Base-by-base conservation (phyloP, 2,329 filamentous ascomycete genomes). In the Hypoxylon sp. region DNA sequence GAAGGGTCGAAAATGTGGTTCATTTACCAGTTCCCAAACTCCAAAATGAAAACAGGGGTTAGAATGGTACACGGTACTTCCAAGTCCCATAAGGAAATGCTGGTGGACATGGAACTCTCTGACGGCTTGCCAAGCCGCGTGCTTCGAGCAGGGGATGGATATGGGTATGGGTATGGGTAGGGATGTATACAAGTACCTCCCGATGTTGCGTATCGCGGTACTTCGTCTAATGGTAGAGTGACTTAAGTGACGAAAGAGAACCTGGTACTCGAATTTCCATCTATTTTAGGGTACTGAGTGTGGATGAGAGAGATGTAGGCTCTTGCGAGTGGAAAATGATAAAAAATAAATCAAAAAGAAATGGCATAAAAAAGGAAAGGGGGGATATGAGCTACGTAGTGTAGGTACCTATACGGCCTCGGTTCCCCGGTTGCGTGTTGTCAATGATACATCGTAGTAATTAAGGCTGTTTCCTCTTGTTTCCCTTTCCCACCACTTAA, bases 1-100 rank as follows among this genome's bases (percentile, higher is more conserved):
- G 60, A 68, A 60, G 68, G 68, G 53, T 60, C 50, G 53, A 69
- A 71, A 70, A 69, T 68, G 70, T 72, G 70, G 72, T 67, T 75
- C 72, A 75, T 75, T 74, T 75, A 75, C 71, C 60, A 70, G 67
- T 56, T 64, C 68, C 57, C 65, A 67, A 67, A 70, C 68, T 68
- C 57, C 60, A 64, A 63, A 60, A 67, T 63, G 60, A 65, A 17
- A 45, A 64, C 68, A 70, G 68, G 68, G 68, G 60, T 64, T 48
- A 41, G 11, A 43, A 60, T 45, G 63, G 58, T 68, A 61, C 60
- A 65, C 53, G 59, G 60, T 70, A 70, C 68, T 52, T 66, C 30
- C 52, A 21, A 51, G 14, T 56, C 60, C 38, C 46, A 51, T 65
- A 58, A 45, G 51, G 60, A 52, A 61, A 51, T 61, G 45, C 56